phyloP scores from a whole-genome alignment of 305 asterid genomes.

The Fraxinus floribunda region DNA sequence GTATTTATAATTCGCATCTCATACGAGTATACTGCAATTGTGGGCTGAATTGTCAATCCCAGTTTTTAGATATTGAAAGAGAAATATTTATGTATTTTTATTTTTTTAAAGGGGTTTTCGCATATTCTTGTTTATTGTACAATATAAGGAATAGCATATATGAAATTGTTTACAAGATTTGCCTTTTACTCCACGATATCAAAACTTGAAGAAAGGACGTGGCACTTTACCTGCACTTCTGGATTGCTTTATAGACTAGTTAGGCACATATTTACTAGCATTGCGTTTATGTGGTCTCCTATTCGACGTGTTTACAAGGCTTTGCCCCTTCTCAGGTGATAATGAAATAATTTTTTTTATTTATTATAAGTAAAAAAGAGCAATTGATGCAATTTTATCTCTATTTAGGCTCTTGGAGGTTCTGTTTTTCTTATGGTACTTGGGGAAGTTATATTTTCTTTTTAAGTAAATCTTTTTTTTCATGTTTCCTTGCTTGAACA shows the following conservation, averaged over 20 bases:
- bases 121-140: background rate
- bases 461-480: background rate
- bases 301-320: background rate
- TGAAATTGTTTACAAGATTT: background rate
- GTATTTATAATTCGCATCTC: background rate
- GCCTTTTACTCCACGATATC: background rate
- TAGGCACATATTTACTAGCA: background rate
- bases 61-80: background rate
- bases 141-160: background rate
- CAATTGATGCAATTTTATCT: background rate
- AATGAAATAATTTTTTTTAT: background rate
- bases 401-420: background rate
- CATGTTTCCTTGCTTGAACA: constrained; percentile 1
- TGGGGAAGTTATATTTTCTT: background rate
- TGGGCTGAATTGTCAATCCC: background rate
- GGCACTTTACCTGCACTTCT: background rate
- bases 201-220: background rate
- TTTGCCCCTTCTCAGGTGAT: background rate
- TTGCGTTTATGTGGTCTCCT: background rate
- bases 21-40: background rate
- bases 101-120: background rate
- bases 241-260: background rate
- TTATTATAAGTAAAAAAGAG: background rate
- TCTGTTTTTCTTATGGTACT: background rate
- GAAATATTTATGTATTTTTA: background rate